phyloP scores from a whole-genome alignment of 768 basidiomycete species.

The Hypholoma fasciculare region DNA sequence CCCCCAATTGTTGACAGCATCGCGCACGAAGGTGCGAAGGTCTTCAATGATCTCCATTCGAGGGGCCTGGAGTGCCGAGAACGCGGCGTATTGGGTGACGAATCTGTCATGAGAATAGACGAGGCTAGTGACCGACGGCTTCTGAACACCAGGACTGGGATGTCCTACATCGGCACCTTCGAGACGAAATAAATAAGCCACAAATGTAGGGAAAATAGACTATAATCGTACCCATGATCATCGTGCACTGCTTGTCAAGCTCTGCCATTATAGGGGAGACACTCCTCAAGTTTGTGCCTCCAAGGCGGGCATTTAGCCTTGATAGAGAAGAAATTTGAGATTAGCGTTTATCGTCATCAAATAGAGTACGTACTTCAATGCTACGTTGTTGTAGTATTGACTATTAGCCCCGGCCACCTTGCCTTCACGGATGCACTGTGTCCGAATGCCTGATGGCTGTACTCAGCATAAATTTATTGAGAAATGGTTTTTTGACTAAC shows the following conservation, averaged over 20 bases:
- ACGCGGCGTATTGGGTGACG: constrained; percentile 46
- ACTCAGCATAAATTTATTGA: not conserved
- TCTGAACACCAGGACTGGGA: constrained; percentile 50
- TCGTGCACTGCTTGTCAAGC: constrained; percentile 29
- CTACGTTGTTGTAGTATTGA: constrained; percentile 59
- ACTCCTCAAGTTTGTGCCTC: constrained; percentile 46
- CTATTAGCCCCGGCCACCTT: constrained; percentile 34
- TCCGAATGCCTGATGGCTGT: constrained; percentile 32
- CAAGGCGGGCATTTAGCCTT: constrained; percentile 58
- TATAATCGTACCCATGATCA: constrained; percentile 35
- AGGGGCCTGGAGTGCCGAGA: constrained; percentile 43
- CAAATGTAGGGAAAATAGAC: not conserved
- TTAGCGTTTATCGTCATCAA: not conserved
- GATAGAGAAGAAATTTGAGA: not conserved
- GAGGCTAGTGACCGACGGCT: constrained; percentile 58
- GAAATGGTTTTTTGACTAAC: constrained; percentile 12
- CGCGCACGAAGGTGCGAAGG: constrained; percentile 21
- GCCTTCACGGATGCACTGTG: constrained; percentile 42
- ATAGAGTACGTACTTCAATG: constrained; percentile 41
- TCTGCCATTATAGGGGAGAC: constrained; percentile 17
- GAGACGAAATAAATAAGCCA: not conserved
- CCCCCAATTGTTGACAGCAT: constrained; percentile 21
- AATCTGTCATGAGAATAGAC: constrained; percentile 54
- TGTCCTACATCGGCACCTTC: constrained; percentile 64
- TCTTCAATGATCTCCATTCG: constrained; percentile 47